phyloP scores from a whole-genome alignment of 768 basidiomycete species.

The Panaeolus papilionaceus region DNA sequence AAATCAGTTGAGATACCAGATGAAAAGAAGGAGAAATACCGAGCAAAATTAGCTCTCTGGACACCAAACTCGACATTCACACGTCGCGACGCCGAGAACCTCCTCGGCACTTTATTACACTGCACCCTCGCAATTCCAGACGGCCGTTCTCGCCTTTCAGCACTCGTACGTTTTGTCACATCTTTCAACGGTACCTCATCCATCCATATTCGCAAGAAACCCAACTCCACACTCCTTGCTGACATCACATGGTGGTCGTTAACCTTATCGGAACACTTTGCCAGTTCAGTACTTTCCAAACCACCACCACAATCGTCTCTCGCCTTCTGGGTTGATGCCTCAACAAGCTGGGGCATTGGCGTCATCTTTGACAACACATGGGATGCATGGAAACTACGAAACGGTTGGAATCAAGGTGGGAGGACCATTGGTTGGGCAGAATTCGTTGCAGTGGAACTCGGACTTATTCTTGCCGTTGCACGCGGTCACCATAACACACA shows the following conservation, averaged over 20 bases:
- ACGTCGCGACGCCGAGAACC: slow-evolving; percentile 29
- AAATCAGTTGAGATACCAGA: slow-evolving; percentile 39
- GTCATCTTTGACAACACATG: slow-evolving; percentile 35
- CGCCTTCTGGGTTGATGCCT: slow-evolving; percentile 41
- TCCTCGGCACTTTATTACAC: slow-evolving; percentile 41
- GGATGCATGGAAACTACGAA: slow-evolving; percentile 38
- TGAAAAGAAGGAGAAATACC: slow-evolving; percentile 37
- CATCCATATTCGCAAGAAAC: slow-evolving; percentile 22
- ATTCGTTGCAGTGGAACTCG: slow-evolving; percentile 21
- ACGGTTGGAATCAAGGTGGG: slow-evolving; percentile 33
- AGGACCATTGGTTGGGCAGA: slow-evolving; percentile 48
- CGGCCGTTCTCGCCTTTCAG: slow-evolving; percentile 36
- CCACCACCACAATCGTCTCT: slow-evolving; percentile 24
- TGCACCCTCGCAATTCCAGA: slow-evolving; percentile 36
- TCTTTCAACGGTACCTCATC: slow-evolving; percentile 28
- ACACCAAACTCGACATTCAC: slow-evolving; percentile 17
- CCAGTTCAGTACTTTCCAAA: slow-evolving; percentile 19
- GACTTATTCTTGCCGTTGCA: slow-evolving; percentile 31
- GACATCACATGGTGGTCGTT: slow-evolving; percentile 37
- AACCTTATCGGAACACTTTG: slow-evolving; percentile 19
- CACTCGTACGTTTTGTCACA: slow-evolving; percentile 34
- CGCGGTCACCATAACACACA: slow-evolving; percentile 29
- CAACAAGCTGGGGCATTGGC: slow-evolving; percentile 44
- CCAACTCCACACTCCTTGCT: slow-evolving; percentile 23
- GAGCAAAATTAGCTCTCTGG: slow-evolving; percentile 31